Evolutionary conservation across 2,329 filamentous ascomycete species (phyloP).

Genomic region (Microdochium nivale): DNA sequence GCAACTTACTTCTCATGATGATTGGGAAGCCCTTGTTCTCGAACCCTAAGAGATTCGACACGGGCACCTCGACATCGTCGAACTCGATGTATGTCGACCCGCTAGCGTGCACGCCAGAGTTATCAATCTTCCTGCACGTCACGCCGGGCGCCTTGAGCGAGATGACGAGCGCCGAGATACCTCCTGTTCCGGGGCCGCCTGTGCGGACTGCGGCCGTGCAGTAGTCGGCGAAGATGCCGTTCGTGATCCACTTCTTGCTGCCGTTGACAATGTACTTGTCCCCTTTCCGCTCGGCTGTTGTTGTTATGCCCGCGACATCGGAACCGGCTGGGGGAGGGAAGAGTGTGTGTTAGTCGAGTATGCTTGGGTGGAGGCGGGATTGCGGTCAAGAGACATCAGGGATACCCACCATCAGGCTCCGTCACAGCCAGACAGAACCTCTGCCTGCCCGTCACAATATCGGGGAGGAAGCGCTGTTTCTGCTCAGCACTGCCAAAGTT

Average conservation of each 20-base stretch:
- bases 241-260: constrained; percentile 56
- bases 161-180: too few relatives aligned
- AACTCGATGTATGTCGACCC: constrained; percentile 43
- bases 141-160: constrained; percentile 35
- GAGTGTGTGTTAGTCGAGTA: too few relatives aligned
- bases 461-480: constrained; percentile 3
- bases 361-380: too few relatives aligned
- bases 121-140: constrained; percentile 48
- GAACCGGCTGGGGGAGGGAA: constrained; percentile 26
- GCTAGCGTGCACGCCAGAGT: constrained; percentile 28
- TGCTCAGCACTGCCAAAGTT: constrained; percentile 4
- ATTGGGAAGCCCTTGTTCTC: constrained; percentile 37
- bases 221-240: constrained; percentile 46
- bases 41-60: constrained; percentile 35
- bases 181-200: constrained; percentile 37
- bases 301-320: constrained; percentile 52
- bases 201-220: constrained; percentile 50
- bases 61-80: constrained; percentile 39
- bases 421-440: constrained; percentile 5
- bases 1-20: constrained; percentile 10
- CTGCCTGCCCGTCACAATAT: too few relatives aligned
- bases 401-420: constrained; percentile 1
- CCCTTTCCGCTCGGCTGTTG: constrained; percentile 34
- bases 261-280: constrained; percentile 50
- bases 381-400: too few relatives aligned